Percentiles rank a stretch among this genome's conserved stretches.
Conservation (phyloP, 345 rosid genomes). For the Gossypium arboreum region DNA sequence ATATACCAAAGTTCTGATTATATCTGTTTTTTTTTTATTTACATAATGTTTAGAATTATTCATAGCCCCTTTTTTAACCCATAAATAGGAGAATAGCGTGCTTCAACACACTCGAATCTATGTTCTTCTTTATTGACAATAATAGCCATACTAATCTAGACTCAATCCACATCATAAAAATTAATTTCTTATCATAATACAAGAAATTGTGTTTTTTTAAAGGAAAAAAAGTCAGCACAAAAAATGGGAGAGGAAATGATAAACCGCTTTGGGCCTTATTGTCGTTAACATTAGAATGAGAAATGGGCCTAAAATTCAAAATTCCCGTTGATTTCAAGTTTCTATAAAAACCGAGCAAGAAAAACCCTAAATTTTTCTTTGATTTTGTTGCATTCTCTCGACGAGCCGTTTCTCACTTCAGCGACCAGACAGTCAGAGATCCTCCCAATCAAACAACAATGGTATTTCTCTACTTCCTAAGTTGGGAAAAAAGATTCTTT, state of each 20-base stretch:
- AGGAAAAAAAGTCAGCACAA: no score
- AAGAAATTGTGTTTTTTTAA: background rate
- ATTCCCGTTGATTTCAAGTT: background rate
- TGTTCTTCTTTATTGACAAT: no score
- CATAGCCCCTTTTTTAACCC: fast-evolving
- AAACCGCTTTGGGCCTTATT: background rate
- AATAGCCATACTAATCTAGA: no score
- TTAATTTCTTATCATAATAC: background rate
- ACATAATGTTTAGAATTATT: no score
- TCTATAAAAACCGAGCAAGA: background rate
- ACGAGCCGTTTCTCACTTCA: background rate
- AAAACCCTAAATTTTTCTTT: background rate
- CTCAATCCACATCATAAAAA: no score
- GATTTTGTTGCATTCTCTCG: background rate
- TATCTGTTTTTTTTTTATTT: no score
- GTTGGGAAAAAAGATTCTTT: background rate
- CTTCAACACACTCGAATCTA: fast-evolving
- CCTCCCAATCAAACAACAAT: background rate
- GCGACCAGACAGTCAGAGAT: background rate
- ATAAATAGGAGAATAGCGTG: fast-evolving
- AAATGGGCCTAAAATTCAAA: background rate
- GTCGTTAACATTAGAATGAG: background rate
- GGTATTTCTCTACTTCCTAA: background rate
- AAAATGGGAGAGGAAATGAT: no score
- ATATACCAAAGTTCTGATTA: no score